Percentiles rank a stretch among this genome's conserved stretches.
Conservation (phyloP, 345 rosid species). For the Syzygium grande region DNA sequence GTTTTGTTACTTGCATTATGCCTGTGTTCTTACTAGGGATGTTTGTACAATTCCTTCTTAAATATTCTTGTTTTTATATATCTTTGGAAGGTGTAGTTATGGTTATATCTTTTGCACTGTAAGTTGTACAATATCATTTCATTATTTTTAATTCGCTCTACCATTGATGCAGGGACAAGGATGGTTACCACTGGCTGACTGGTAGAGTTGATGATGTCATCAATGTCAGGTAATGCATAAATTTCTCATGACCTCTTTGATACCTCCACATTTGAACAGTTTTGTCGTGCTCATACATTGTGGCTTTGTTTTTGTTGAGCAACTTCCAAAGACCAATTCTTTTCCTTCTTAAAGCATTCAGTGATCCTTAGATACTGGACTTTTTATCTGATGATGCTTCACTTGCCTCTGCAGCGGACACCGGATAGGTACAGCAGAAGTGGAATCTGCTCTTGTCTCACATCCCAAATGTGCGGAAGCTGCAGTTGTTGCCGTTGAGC, state of each 20-base stretch:
- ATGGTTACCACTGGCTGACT: slow-evolving; percentile 96
- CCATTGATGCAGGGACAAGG: slow-evolving; percentile 59
- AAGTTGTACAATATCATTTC: neutral
- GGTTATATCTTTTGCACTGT: neutral
- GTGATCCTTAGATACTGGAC: neutral
- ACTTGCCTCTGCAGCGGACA: slow-evolving; percentile 60
- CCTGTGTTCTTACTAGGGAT: neutral
- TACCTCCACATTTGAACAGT: neutral
- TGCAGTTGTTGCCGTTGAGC: slow-evolving; percentile 94
- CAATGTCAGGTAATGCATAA: slow-evolving; percentile 66
- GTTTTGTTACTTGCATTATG: neutral
- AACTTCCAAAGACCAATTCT: neutral
- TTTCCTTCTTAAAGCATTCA: neutral
- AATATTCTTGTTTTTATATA: neutral
- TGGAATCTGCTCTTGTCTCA: slow-evolving; percentile 96
- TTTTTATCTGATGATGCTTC: neutral
- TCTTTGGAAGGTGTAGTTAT: neutral
- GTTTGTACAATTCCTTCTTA: neutral
- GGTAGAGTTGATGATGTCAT: slow-evolving; percentile 99
- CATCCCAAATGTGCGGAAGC: slow-evolving; percentile 98
- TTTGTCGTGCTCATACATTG: neutral
- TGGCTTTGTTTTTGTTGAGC: neutral
- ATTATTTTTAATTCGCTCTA: neutral
- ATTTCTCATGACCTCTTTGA: neutral
- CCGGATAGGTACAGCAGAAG: slow-evolving; percentile 99